Evolutionary conservation across 2,329 filamentous ascomycete species (phyloP), one percentile per base, ranked within the genome.

Genomic region (Penicillium freii): DNA sequence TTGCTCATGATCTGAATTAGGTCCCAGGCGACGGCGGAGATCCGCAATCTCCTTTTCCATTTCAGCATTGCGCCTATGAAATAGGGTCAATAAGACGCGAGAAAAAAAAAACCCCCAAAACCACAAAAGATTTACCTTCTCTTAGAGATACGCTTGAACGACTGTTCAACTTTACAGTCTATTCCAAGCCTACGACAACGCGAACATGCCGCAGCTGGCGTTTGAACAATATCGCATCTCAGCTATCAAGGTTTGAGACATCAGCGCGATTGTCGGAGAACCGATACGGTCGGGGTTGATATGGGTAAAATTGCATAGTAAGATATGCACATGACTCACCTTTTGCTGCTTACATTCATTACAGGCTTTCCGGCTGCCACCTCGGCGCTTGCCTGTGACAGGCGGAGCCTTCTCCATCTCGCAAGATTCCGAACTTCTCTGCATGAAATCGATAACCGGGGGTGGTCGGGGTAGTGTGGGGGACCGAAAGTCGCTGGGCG

Each of bases 331-430:
- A 45, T 33, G 52, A 59, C 69, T 73, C 65, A 87, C 85, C 80
- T 87, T 87, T 71, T 88, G 85, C 75, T 88, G 85, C 57, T 85
- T 79, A 73, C 85, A 88, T 70, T 87, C 84, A 66, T 87, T 87
- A 73, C 85, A 87, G 25, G 85, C 85, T 71, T 85, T 74, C 43
- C 73, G 66, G 66, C 72, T 75, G 29, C 73, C 73, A 56, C 73
- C 73, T 63, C 73, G 69, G 62, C 73, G 73, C 60, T 75, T 75
- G 59, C 71, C 79, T 71, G 86, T 84, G 62, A 78, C 71, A 58
- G 78, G 76, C 63, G 70, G 71, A 54, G 70, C 66, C 66, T 73
- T 75, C 62, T 72, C 70, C 68, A 75, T 75, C 61, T 73, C 71
- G 63, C 69, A 65, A 61, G 68, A 66, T 60, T 71, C 73, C 54